phyloP scores from a whole-genome alignment of 352 stramenopile genomes.

The Aphanomyces euteiches region DNA sequence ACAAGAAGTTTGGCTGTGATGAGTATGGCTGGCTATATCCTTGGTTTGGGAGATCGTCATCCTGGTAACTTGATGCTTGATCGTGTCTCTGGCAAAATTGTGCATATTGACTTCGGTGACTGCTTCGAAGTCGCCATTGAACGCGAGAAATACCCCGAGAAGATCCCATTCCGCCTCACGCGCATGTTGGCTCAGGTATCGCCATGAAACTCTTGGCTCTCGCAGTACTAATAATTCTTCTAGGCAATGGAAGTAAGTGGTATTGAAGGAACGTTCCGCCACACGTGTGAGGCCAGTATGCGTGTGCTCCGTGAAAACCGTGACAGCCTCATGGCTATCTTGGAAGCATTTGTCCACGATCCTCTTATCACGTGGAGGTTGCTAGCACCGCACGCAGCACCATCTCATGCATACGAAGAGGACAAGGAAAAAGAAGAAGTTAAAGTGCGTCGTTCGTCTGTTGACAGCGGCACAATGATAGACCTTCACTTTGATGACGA shows the following conservation, averaged over 20 bases:
- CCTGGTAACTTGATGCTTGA: constrained; percentile 99
- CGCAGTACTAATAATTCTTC: constrained; percentile 28
- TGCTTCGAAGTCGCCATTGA: constrained; percentile 99
- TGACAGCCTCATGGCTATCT: constrained; percentile 98
- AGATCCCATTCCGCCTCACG: constrained; percentile 99
- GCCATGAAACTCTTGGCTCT: not conserved
- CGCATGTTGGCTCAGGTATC: constrained; percentile 93
- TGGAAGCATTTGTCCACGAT: constrained; percentile 99
- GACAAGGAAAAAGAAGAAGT: constrained; percentile 27
- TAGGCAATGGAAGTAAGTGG: constrained; percentile 99
- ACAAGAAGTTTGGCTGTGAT: constrained; percentile 99
- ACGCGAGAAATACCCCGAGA: constrained; percentile 99
- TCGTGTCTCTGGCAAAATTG: constrained; percentile 96
- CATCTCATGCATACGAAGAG: constrained; percentile 58
- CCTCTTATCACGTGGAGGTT: constrained; percentile 99
- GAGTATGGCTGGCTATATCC: constrained; percentile 99
- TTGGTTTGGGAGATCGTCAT: constrained; percentile 99
- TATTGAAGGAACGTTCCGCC: constrained; percentile 99
- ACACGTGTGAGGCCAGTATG: constrained; percentile 98
- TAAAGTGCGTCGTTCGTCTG: constrained; percentile 16
- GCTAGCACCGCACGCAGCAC: constrained; percentile 81
- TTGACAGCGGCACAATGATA: constrained; percentile 17
- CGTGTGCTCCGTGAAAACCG: constrained; percentile 97
- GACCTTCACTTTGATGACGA: constrained; percentile 16
- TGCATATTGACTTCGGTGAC: constrained; percentile 99